Evolutionary conservation across 805 yeast genomes (phyloP), one percentile per base, ranked within the genome.

Genomic region (Zygotorulaspora florentina): DNA sequence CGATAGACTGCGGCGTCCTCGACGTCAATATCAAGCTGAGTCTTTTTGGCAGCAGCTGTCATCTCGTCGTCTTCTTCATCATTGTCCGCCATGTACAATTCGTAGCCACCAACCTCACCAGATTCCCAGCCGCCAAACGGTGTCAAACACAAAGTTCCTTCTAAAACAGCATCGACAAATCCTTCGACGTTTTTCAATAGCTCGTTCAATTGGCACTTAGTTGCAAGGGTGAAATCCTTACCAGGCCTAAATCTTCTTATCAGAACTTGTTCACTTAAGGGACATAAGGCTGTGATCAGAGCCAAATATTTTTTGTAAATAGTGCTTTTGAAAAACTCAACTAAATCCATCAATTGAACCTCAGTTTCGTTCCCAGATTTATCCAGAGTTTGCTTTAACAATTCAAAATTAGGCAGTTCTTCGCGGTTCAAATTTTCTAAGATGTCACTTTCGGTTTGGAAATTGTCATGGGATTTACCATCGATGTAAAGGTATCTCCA

Each of bases 81-180:
- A 37, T 77, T 78, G 49, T 75, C 69, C n/a, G 75, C 71, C 95
- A 93, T 87, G 59, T 91, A 83, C 43, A 95, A 70, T 60, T 93
- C 97, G 66, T 95, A 93, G 1, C 97, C 99, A 30, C 99, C 99
- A 40, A 74, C 69, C 57, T 87, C 96, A n/a, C 95, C 95, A 28
- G 78, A 72, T 40, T 80, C 87, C 96, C 97, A 91, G 33, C 87
- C 87, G 39, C 50, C 51, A 2, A 85, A 75, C 0, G 96, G 96
- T 0, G 98, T 91, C 37, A 93, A 64, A 45, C 82, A 79, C 46
- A 91, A 66, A 0, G 95, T 86, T 2, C 89, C 93, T 58, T 91
- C 98, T 15, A 91, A 64, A 1, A 79, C 61, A 2, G 79, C 77
- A 35, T 72, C 76, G 6, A 66, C 58, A 44, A 55, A 59, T 11